Base-by-base conservation (phyloP, 441 rosid genomes). In the Erodium texanum region DNA sequence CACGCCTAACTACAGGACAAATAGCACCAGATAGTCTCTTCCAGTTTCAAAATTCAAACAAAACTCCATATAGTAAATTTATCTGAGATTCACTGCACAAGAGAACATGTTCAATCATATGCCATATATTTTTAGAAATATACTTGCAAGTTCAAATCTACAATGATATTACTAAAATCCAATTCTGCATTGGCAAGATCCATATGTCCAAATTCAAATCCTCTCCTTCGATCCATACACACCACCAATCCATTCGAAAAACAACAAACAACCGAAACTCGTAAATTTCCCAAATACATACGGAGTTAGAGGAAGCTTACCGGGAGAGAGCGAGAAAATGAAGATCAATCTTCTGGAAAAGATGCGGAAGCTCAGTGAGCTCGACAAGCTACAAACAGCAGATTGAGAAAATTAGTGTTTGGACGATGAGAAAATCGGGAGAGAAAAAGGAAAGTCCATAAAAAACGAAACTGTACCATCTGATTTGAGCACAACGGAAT, bases 141-240 rank as follows among this genome's bases (percentile, higher is more conserved):
- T n/a, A 52, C 22, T 18, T 7, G 58, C 9, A 5, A 52, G 20
- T 52, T 52, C 58, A 18, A 52, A 52, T 52, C 58, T 16, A 52
- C 58, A 52, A 52, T 18, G 5, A 52, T 52, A n/a, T 52, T 18
- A n/a, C 58, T 52, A 52, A n/a, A 52, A 52, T 52, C 58, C 58
- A 52, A 52, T 52, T 16, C 20, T 6, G 22, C 20, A 52, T 52
- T 52, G 14, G 58, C 20, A 18, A 52, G 58, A 52, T 52, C 58
- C 58, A 18, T 8, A 16, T 16, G 18, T 16, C 20, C 58, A 52
- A 52, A 52, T n/a, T 52, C 58, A 15, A 5, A 52, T n/a, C 58
- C 18, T 52, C 58, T 52, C 16, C 58, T 52, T 22, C 58, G 58
- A 52, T 52, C 58, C 58, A 52, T n/a, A 52, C 58, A n/a, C 20